Evolutionary conservation across 2,329 filamentous ascomycete species (phyloP), one percentile per base, ranked within the genome.

Genomic region (Aspergillus pseudotamarii): DNA sequence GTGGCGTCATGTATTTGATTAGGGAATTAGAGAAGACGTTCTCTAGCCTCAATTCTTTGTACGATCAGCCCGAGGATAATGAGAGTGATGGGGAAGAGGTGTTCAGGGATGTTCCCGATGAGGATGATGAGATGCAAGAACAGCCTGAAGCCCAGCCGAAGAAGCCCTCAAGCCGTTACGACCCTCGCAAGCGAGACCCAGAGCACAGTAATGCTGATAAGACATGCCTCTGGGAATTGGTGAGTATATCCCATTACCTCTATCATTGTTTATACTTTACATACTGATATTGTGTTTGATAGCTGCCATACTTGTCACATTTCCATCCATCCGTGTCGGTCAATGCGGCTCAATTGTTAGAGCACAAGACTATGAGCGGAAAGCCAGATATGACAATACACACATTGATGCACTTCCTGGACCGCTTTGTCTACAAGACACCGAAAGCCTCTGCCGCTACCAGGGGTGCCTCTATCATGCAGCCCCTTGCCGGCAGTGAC

Each of bases 381-480:
- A 98, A 98, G 78, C 94, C 95, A 0, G 95, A 99, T 71, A 84
- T 97, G 58, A 90, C 91, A 19, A 89, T 93, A 62, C 94, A 98
- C 77, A 95, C 92, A 1, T 86, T 99, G 56, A 95, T 95, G 73
- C 91, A 96, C 77, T 99, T 99, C 84, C 84, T 99, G 62, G 95
- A 99, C 80, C 94, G 96, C 71, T 99, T 99, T 78, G 93, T 97
- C n/a, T 99, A 98, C 84, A 90, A 92, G 69, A 97, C 95, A 71
- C 89, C 94, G 65, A 97, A 97, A 83, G 83, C 77, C 8, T 70
- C 88, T 4, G 86, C 85, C 19, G 76, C 79, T 23, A 84, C 87
- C 34, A 91, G 92, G 67, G 96, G 96, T 57, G 85, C 87, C 32
- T 97, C 93, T 30, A 96, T 99, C 78, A 99, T 99, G 95, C 95